Percentiles rank a stretch among this genome's conserved stretches.
These are phyloP conservation scores for Berkeleyomyces rouxiae DNA, from an alignment of 2,329 filamentous ascomycete species.

Conservation along the genomic window DNA sequence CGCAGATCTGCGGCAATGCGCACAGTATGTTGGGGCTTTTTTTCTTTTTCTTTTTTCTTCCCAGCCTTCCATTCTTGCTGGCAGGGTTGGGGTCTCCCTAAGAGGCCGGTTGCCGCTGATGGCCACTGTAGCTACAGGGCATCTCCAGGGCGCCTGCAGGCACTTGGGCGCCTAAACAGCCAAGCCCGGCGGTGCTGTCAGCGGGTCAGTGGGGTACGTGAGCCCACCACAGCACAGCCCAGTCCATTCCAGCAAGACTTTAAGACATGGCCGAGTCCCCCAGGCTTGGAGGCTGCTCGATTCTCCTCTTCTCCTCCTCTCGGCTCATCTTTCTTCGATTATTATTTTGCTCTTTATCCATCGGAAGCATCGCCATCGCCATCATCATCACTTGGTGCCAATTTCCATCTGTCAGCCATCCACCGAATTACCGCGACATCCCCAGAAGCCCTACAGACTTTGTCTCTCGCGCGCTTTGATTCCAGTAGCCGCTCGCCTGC, in stretches of 20 bases:
- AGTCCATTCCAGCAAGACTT: not conserved
- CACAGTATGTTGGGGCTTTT: not conserved
- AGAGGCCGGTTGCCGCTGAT: not conserved
- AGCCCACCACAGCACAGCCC: not conserved
- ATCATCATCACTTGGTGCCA: not conserved
- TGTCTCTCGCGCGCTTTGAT: not conserved
- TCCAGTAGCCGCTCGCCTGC: not conserved
- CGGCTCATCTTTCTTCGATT: slow-evolving; percentile 3
- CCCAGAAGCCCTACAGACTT: not conserved
- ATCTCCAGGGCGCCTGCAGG: too few relatives aligned
- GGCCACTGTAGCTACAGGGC: too few relatives aligned
- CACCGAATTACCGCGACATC: not conserved
- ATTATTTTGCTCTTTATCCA: slow-evolving; percentile 1
- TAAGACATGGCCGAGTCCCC: not conserved
- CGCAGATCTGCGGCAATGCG: not conserved
- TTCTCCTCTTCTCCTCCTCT: not conserved
- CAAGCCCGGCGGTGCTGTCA: not conserved
- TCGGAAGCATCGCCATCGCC: not conserved
- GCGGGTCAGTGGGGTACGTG: not conserved
- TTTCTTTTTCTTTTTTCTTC: not conserved
- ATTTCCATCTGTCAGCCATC: not conserved
- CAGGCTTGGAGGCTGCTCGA: not conserved
- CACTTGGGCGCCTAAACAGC: too few relatives aligned
- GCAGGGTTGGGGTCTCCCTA: not conserved
- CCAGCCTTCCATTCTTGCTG: slow-evolving; percentile 1